A percentile compares a stretch with the other conserved stretches of the same genome.
Conservation (phyloP, 2,329 filamentous ascomycete genomes). For the Colletotrichum camelliae region DNA sequence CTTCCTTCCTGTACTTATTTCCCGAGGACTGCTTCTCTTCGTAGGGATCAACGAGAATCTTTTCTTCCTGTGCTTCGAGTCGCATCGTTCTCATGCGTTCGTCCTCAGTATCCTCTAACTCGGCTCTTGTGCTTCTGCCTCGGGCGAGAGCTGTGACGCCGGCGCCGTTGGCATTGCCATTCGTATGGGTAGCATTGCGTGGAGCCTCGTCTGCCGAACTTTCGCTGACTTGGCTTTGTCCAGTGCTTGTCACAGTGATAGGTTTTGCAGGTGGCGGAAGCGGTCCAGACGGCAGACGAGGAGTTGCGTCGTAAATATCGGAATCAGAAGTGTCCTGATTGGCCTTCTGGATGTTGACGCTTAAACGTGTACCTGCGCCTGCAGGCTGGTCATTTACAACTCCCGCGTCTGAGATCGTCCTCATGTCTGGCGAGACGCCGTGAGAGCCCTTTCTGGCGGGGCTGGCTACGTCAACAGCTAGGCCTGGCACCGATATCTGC, state of each 20-base stretch:
- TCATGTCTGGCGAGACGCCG: neutral
- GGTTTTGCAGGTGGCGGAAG: neutral
- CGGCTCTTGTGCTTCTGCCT: slow-evolving; percentile 30
- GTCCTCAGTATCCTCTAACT: slow-evolving; percentile 48
- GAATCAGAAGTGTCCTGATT: slow-evolving; percentile 27
- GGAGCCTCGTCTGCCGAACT: slow-evolving; percentile 16
- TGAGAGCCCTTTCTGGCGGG: neutral
- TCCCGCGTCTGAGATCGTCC: neutral
- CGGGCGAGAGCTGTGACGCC: slow-evolving; percentile 1
- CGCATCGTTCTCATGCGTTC: slow-evolving; percentile 50
- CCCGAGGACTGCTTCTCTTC: slow-evolving; percentile 28
- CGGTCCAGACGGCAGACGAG: slow-evolving; percentile 24
- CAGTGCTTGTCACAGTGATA: slow-evolving; percentile 13
- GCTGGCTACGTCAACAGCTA: neutral
- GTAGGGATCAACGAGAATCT: slow-evolving; percentile 49
- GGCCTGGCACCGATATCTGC: neutral
- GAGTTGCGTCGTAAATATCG: slow-evolving; percentile 39
- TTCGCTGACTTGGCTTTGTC: slow-evolving; percentile 16
- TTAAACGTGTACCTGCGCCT: neutral
- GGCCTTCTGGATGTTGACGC: slow-evolving; percentile 23
- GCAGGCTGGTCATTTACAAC: neutral
- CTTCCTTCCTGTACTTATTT: slow-evolving; percentile 39
- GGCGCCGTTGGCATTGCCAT: slow-evolving; percentile 14
- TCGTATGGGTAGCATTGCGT: slow-evolving; percentile 19
- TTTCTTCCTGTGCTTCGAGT: slow-evolving; percentile 55